phyloP scores from a whole-genome alignment of 2,329 filamentous ascomycete species.

The Penicillium hesseltinei region DNA sequence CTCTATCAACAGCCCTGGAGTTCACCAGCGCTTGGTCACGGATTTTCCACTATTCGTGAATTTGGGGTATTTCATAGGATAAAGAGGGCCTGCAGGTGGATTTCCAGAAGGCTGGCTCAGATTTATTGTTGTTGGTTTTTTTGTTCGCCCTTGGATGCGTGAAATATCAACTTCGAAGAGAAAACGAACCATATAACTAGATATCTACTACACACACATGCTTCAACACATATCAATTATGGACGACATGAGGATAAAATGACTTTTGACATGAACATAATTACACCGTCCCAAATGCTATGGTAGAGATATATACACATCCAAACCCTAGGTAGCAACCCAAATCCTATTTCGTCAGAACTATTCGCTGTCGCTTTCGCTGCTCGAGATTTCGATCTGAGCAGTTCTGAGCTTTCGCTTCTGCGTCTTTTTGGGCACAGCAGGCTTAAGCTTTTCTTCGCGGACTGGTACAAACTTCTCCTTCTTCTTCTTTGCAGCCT shows the following conservation, averaged over 20 bases:
- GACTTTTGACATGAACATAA: conserved; percentile 12
- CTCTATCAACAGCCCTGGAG: neutral
- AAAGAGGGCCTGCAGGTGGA: too few relatives aligned
- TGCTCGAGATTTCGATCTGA: conserved; percentile 27
- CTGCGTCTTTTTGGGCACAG: conserved; percentile 26
- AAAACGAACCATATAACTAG: neutral
- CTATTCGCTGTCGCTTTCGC: conserved; percentile 28
- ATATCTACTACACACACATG: neutral
- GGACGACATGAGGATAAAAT: neutral
- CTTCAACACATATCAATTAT: neutral
- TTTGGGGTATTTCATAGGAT: neutral
- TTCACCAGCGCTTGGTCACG: neutral
- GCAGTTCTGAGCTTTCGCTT: conserved; percentile 26
- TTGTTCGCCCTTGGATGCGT: neutral
- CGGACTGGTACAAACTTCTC: conserved; percentile 9
- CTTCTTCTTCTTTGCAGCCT: conserved; percentile 9
- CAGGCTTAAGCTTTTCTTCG: neutral
- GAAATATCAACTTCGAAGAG: neutral
- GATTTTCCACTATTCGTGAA: neutral
- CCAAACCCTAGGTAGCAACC: conserved; percentile 2
- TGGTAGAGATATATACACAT: conserved; percentile 20
- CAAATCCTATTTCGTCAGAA: neutral
- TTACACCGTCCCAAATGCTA: conserved; percentile 14
- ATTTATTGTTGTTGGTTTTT: neutral
- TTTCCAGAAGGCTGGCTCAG: too few relatives aligned